Evolutionary conservation across 2,329 filamentous ascomycete genomes (phyloP).

Genomic region (Penicillium sp.): DNA sequence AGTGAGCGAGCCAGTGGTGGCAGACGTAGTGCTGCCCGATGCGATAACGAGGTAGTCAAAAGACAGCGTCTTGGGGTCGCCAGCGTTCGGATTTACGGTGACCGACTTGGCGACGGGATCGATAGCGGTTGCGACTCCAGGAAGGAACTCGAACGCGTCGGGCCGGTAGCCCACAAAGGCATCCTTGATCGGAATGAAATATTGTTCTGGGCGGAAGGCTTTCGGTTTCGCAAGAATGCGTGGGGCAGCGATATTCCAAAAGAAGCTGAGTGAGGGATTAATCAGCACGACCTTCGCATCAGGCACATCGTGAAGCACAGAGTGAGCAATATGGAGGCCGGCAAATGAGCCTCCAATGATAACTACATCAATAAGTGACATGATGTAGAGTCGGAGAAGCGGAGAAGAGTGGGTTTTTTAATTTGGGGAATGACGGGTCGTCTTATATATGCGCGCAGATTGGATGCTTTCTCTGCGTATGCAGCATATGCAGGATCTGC

Average conservation of each 20-base stretch:
- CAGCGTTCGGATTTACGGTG: slow-evolving; percentile 38
- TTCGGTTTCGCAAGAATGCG: slow-evolving; percentile 50
- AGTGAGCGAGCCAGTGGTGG: slow-evolving; percentile 35
- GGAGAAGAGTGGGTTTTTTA: background rate
- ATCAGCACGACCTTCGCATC: slow-evolving; percentile 51
- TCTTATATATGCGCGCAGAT: slow-evolving; percentile 11
- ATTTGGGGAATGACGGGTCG: slow-evolving; percentile 1
- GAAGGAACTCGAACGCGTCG: slow-evolving; percentile 50
- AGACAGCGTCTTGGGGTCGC: slow-evolving; percentile 30
- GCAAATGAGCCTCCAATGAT: slow-evolving; percentile 41
- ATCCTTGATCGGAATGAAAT: slow-evolving; percentile 49
- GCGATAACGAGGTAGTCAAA: slow-evolving; percentile 58
- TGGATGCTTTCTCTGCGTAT: background rate
- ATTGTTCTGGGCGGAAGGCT: slow-evolving; percentile 47
- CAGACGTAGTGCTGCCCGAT: slow-evolving; percentile 50
- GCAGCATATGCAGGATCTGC: slow-evolving; percentile 2
- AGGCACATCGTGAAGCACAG: slow-evolving; percentile 35
- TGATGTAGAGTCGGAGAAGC: slow-evolving; percentile 2
- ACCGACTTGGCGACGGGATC: slow-evolving; percentile 46
- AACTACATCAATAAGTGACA: slow-evolving; percentile 28
- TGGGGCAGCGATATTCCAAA: slow-evolving; percentile 53
- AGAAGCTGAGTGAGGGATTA: slow-evolving; percentile 52
- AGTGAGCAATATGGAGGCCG: slow-evolving; percentile 37
- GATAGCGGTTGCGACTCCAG: slow-evolving; percentile 48
- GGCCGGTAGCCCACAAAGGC: slow-evolving; percentile 50